Evolutionary conservation across 106 monocot genomes (phyloP).

Genomic region (Dendrobium nobile): DNA sequence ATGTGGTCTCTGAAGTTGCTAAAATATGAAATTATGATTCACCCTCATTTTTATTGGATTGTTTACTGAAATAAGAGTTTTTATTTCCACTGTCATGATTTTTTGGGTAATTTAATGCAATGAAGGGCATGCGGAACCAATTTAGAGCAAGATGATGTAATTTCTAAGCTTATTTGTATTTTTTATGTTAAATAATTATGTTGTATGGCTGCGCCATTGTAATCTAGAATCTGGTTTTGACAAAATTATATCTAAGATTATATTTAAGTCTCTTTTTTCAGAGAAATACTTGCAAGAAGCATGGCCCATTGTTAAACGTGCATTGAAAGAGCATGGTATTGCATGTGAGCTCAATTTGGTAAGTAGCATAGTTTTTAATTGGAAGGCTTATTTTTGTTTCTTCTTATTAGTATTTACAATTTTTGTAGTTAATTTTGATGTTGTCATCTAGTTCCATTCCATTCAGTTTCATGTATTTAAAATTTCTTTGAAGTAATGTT

Average conservation of each 20-base stretch:
- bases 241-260: background rate
- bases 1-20: too few relatives aligned
- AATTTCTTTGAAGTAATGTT: background rate
- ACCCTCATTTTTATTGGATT: too few relatives aligned
- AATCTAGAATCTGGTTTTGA: background rate
- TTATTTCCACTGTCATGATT: too few relatives aligned
- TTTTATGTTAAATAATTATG: background rate
- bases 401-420: background rate
- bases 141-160: too few relatives aligned
- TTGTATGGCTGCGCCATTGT: background rate
- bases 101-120: too few relatives aligned
- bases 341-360: slow-evolving; percentile 93
- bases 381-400: background rate
- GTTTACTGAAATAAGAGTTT: too few relatives aligned
- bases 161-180: too few relatives aligned
- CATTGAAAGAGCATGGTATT: slow-evolving; percentile 70
- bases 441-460: background rate
- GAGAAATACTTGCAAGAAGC: slow-evolving; percentile 94
- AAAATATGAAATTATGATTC: too few relatives aligned
- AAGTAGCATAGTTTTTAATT: slow-evolving; percentile 1
- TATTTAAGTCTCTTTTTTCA: slow-evolving; percentile 14
- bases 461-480: background rate
- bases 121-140: too few relatives aligned
- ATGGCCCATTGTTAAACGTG: slow-evolving; percentile 73
- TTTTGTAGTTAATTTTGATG: background rate